Percentiles rank a stretch among this genome's conserved stretches.
Conservation (phyloP, 192 early-diverging fungal genomes). For the Piromyces sp. region DNA sequence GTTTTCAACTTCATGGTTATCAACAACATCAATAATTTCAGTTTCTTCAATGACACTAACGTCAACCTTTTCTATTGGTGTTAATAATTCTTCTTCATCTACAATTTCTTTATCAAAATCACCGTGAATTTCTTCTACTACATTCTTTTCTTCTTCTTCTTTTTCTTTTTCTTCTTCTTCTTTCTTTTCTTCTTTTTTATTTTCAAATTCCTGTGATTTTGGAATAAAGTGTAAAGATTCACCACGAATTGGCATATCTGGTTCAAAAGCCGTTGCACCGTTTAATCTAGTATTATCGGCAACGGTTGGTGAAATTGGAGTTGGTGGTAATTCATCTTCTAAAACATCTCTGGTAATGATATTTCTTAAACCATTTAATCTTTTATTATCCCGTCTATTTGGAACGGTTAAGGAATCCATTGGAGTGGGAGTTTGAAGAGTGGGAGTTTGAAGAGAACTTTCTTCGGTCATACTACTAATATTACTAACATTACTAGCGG, state of each 20-base stretch:
- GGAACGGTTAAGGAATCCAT: background rate
- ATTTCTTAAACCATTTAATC: background rate
- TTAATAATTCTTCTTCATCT: background rate
- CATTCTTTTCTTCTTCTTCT: no score
- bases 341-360: background rate
- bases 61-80: background rate
- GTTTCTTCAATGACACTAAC: background rate
- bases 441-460: background rate
- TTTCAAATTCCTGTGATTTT: background rate
- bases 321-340: background rate
- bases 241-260: background rate
- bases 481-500: background rate
- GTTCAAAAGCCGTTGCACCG: background rate
- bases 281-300: no score
- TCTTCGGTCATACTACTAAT: background rate
- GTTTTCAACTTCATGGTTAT: background rate
- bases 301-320: background rate
- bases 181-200: no score
- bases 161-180: background rate
- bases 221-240: background rate
- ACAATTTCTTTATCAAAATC: no score
- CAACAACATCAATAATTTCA: no score
- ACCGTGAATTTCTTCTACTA: no score
- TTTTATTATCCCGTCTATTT: background rate
- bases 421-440: background rate